A percentile compares a stretch with the other conserved stretches of the same genome.
These are phyloP conservation scores for Maudiozyma turicensis DNA, from an alignment of 805 yeast species.

Conservation along the genomic window DNA sequence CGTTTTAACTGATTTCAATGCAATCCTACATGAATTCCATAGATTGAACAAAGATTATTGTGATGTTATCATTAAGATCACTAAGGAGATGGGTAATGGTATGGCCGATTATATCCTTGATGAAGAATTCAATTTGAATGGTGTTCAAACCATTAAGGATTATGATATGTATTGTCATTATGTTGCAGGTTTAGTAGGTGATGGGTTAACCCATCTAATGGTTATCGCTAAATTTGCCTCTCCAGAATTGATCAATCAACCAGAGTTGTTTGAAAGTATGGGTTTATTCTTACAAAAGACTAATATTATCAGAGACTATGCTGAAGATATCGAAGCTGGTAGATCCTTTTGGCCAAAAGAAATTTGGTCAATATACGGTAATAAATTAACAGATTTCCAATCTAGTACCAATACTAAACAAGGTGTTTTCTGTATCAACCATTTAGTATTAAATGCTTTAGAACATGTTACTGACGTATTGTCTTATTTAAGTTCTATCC, in stretches of 20 bases:
- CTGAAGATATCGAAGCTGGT: conserved; percentile 85
- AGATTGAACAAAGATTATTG: conserved; percentile 65
- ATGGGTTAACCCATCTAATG: conserved; percentile 79
- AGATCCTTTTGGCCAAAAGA: conserved; percentile 95
- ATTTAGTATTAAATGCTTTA: conserved; percentile 70
- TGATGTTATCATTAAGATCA: conserved; percentile 66
- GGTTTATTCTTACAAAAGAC: conserved; percentile 93
- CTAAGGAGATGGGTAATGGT: conserved; percentile 88
- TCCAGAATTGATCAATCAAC: conserved; percentile 37
- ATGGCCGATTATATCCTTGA: conserved; percentile 89
- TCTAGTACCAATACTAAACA: conserved; percentile 36
- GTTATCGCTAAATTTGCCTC: conserved; percentile 67
- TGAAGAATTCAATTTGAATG: conserved; percentile 68
- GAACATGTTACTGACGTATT: conserved; percentile 69
- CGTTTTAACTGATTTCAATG: conserved; percentile 73
- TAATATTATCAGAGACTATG: conserved; percentile 89
- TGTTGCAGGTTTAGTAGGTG: conserved; percentile 97
- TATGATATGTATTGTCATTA: conserved; percentile 90
- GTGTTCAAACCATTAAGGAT: conserved; percentile 68
- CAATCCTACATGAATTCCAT: conserved; percentile 61
- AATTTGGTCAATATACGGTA: conserved; percentile 79
- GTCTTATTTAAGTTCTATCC: conserved; percentile 61
- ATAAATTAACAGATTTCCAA: conserved; percentile 49
- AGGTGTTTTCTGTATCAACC: conserved; percentile 72
- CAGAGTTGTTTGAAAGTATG: conserved; percentile 69